These are phyloP conservation scores for Suillus plorans DNA, from an alignment of 768 basidiomycete species.

Conservation along the genomic window DNA sequence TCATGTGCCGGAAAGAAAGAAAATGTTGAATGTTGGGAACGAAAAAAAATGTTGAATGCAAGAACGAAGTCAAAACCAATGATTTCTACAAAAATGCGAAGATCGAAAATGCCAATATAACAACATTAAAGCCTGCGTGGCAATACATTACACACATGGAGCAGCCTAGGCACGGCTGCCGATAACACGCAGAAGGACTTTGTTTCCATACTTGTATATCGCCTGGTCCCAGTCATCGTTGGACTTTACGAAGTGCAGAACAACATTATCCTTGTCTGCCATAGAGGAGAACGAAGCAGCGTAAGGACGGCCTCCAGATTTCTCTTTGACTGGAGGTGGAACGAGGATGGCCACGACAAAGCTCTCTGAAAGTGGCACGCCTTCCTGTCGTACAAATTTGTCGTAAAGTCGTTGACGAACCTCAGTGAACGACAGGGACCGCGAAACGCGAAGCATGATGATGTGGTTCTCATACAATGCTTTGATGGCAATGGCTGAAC, in stretches of 20 bases:
- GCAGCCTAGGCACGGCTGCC: conserved; percentile 26
- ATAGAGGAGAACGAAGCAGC: conserved; percentile 36
- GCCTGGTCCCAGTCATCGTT: conserved; percentile 64
- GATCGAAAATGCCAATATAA: conserved; percentile 6
- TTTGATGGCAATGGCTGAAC: conserved; percentile 52
- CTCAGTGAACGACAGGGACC: conserved; percentile 46
- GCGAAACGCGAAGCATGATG: conserved; percentile 57
- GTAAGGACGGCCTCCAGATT: conserved; percentile 24
- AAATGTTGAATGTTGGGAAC: neutral
- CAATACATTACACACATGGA: conserved; percentile 6
- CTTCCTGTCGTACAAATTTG: conserved; percentile 66
- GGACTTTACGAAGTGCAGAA: conserved; percentile 47
- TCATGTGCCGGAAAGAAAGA: neutral
- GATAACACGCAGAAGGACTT: conserved; percentile 56
- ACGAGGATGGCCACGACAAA: conserved; percentile 60
- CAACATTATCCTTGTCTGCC: conserved; percentile 17
- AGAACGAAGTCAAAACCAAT: conserved; percentile 1
- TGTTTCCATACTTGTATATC: conserved; percentile 42
- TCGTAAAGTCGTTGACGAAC: conserved; percentile 59
- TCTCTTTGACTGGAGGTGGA: conserved; percentile 26
- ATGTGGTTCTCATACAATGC: conserved; percentile 61
- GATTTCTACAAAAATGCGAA: conserved; percentile 5
- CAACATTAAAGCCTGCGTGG: conserved; percentile 6
- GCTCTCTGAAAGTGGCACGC: conserved; percentile 47
- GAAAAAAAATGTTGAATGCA: neutral